A percentile compares a stretch with the other conserved stretches of the same genome.
phyloP scores from a whole-genome alignment of 371 early-diverging fungal species.

The Mycotypha africana region DNA sequence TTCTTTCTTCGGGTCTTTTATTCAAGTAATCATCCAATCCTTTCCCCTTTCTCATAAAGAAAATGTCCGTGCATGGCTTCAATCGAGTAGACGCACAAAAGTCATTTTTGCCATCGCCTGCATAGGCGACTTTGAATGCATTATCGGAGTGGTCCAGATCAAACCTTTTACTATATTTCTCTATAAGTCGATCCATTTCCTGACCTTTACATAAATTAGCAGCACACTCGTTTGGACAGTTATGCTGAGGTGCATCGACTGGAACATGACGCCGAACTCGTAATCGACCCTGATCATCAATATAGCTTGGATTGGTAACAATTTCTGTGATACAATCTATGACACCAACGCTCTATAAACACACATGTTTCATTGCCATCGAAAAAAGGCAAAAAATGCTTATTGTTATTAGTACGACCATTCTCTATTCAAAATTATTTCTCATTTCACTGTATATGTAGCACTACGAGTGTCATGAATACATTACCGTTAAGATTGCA shows the following conservation, averaged over 20 bases:
- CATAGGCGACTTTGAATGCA: constrained; percentile 26
- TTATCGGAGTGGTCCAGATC: no score
- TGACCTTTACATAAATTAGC: constrained; percentile 73
- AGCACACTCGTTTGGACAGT: constrained; percentile 60
- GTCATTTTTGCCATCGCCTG: constrained; percentile 45
- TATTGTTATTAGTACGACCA: neutral
- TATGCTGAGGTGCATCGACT: constrained; percentile 45
- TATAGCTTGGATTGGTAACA: constrained; percentile 68
- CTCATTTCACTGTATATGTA: neutral
- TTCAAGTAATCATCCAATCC: constrained; percentile 8
- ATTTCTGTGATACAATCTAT: constrained; percentile 51
- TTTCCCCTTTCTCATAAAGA: constrained; percentile 13
- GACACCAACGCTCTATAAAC: constrained; percentile 46
- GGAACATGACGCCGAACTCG: constrained; percentile 46
- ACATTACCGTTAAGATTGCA: constrained; percentile 53
- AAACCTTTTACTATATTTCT: constrained; percentile 24
- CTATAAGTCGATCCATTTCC: constrained; percentile 31
- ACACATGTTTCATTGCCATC: neutral
- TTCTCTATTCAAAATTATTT: no score
- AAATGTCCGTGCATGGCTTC: constrained; percentile 17
- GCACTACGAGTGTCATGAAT: neutral
- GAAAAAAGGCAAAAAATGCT: neutral
- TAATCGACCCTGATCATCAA: constrained; percentile 48
- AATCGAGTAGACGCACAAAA: constrained; percentile 38
- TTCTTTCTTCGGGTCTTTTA: constrained; percentile 1